Evolutionary conservation across 2,329 filamentous ascomycete species (phyloP).

Genomic region (Calonectria multiphialidica): DNA sequence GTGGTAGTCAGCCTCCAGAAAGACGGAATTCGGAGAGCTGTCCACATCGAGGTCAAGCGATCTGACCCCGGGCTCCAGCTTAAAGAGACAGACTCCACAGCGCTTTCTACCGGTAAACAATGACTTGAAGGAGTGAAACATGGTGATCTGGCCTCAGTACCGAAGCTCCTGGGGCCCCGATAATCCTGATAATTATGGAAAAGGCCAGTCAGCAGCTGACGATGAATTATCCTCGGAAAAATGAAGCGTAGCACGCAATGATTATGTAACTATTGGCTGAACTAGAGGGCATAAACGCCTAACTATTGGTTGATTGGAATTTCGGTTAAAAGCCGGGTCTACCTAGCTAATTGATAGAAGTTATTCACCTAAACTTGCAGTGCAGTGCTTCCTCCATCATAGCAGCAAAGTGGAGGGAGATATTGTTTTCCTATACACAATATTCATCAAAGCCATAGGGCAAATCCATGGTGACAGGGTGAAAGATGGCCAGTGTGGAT

Average conservation of each 20-base stretch:
- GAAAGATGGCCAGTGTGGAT: no score
- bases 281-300: no score
- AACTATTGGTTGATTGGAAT: not conserved
- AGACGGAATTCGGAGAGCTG: not conserved
- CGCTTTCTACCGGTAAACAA: not conserved
- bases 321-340: not conserved
- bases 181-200: not conserved
- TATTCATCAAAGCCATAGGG: no score
- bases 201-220: not conserved
- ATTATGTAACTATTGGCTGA: not conserved
- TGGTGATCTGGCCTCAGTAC: not conserved
- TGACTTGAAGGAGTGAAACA: not conserved
- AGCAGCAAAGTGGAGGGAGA: no score
- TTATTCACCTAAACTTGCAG: no score
- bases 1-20: not conserved
- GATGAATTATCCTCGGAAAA: not conserved
- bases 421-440: no score
- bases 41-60: not conserved
- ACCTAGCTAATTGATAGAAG: no score
- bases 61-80: not conserved
- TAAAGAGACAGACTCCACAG: not conserved
- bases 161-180: not conserved
- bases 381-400: no score
- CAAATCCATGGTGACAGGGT: no score
- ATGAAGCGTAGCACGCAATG: not conserved